A percentile compares a stretch with the other conserved stretches of the same genome.
phyloP scores from a whole-genome alignment of 108 stramenopile species.

The Aurantiochytrium sp. region DNA sequence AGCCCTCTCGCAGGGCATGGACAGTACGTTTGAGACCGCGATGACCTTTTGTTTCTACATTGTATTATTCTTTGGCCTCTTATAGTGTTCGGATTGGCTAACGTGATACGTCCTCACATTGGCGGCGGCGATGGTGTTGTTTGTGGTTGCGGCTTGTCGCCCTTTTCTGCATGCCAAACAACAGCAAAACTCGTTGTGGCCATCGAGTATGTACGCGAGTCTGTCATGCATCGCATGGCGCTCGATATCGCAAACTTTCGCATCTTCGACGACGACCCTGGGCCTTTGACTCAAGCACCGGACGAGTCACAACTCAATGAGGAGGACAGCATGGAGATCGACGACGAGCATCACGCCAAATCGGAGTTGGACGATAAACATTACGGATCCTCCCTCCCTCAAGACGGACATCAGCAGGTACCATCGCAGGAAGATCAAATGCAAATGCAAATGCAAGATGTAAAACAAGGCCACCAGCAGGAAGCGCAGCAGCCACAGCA shows the following conservation, averaged over 20 bases:
- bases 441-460: no score
- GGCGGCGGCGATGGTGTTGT: not conserved
- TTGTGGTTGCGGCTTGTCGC: not conserved
- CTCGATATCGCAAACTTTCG: not conserved
- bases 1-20: not conserved
- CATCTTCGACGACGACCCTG: not conserved
- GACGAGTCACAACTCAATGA: not conserved
- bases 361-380: not conserved
- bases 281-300: not conserved
- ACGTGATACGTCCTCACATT: not conserved
- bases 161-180: not conserved
- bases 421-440: no score
- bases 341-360: not conserved
- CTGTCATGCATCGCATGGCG: not conserved
- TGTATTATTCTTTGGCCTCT: not conserved
- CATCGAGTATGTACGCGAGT: not conserved
- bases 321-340: not conserved
- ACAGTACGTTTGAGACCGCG: not conserved
- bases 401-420: no score
- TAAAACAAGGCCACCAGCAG: no score
- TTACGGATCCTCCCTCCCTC: no score
- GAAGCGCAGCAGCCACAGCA: no score
- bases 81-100: not conserved
- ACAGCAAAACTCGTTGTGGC: not conserved
- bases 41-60: not conserved